Base-by-base conservation (phyloP, 1,284 basidiomycete species). In the Microbotryum violaceum region DNA sequence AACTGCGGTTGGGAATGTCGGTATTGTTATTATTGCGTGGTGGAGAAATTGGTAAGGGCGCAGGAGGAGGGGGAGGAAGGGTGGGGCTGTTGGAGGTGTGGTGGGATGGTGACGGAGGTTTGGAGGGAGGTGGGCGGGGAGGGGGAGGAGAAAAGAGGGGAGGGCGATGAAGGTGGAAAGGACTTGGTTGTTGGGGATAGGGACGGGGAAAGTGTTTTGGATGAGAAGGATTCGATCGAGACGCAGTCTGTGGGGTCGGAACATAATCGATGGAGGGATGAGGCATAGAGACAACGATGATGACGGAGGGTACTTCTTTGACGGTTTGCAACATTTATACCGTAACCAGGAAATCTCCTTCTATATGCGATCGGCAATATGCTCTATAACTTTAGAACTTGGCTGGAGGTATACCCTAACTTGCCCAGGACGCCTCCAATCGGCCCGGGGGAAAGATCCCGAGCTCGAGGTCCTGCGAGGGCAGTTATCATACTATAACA, bases 391-490 rank as follows among this genome's bases (percentile, higher is more conserved):
- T 89, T 89, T 76, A 83, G 82, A 25, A 89, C 86, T 70, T 89
- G 81, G 16, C 77, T 76, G 23, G 81, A 77, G 37, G 77, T 77
- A 69, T 81, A 83, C 6, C 87, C 87, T 69, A 89, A 70, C 66
- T 82, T 80, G 23, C 79, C 80, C 51, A 90, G 74, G n/a, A 83
- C 76, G 6, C 88, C 88, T 20, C 82, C 83, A 6, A 88, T 79
- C 9, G 76, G 73, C 4, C 88, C 88, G 73, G 89, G 87, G 21
- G 86, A 86, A 69, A 83, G 80, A 72, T 88, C 86, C 46, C 83
- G 81, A 42, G 85, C 87, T 64, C 83, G 84, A 10, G 87, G 86
- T 6, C 88, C 88, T 55, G 87, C 85, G 49, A 90, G 81, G 16
- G 84, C 80, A 55, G 75, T 76, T 50, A 89, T 78, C 88, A 90